Percentiles rank a stretch among this genome's conserved stretches.
Conservation (phyloP, 2,329 filamentous ascomycete genomes). For the Phialophora tarda region DNA sequence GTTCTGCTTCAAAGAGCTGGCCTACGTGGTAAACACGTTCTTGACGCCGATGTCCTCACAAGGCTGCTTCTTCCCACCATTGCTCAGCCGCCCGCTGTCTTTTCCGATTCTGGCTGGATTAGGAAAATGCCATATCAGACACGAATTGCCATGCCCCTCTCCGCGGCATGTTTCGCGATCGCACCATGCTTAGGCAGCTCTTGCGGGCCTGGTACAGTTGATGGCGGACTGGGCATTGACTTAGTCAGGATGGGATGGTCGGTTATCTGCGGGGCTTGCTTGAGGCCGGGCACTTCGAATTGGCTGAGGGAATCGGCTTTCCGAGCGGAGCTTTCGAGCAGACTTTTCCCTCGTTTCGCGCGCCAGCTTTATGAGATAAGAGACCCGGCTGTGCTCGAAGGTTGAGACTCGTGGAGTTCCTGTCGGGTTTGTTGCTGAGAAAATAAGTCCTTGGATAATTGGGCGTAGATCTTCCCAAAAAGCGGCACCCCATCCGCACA, state of each 20-base stretch:
- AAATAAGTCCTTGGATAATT: neutral
- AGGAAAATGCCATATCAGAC: neutral
- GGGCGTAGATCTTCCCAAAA: neutral
- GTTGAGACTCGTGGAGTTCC: neutral
- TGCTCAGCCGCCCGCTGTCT: no score
- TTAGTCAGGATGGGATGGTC: slow-evolving; percentile 3
- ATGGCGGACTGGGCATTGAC: slow-evolving; percentile 2
- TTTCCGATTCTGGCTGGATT: neutral
- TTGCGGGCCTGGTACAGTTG: neutral
- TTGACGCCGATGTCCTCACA: neutral
- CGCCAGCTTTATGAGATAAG: neutral
- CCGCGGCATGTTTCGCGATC: neutral
- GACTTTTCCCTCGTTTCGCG: neutral
- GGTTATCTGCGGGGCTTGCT: slow-evolving; percentile 7
- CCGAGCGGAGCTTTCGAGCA: neutral
- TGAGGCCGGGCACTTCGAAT: neutral
- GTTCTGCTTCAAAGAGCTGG: neutral
- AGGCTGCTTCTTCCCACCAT: neutral
- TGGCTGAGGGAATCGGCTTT: neutral
- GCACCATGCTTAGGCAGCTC: neutral
- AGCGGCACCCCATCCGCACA: neutral
- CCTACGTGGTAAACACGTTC: no score
- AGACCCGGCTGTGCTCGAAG: neutral
- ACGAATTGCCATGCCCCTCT: neutral
- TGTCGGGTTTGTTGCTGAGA: neutral